These are phyloP conservation scores for Alternaria triticimaculans DNA, from an alignment of 2,329 filamentous ascomycete genomes.

Conservation along the genomic window DNA sequence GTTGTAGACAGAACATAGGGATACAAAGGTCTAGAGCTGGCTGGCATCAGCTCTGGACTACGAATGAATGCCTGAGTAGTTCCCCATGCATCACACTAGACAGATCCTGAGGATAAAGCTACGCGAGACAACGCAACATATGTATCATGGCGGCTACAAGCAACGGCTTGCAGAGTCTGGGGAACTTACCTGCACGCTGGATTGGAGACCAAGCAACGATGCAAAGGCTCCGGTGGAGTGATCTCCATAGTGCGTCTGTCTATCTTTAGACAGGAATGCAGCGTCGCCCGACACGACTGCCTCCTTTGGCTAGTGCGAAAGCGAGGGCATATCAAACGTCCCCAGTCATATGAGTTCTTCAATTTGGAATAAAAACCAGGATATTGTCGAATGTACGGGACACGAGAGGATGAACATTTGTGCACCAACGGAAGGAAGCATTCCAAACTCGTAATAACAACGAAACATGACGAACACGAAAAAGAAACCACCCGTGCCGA, in stretches of 20 bases:
- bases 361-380: neutral
- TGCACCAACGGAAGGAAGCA: neutral
- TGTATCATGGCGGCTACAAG: no score
- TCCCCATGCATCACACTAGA: neutral
- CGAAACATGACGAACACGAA: neutral
- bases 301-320: neutral
- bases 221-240: neutral
- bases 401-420: neutral
- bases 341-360: neutral
- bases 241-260: conserved; percentile 15
- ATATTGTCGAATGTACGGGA: neutral
- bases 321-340: neutral
- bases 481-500: neutral
- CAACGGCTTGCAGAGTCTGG: neutral
- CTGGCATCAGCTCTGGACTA: no score
- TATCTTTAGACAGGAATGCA: conserved; percentile 7
- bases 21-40: no score
- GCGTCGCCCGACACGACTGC: neutral
- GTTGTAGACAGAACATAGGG: no score
- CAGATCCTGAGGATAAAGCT: neutral
- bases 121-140: neutral
- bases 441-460: neutral
- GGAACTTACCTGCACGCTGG: neutral
- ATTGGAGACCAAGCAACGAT: neutral
- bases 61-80: no score